Evolutionary conservation across 2,329 filamentous ascomycete genomes (phyloP), one percentile per base, ranked within the genome.

Genomic region (Colletotrichum sp.): DNA sequence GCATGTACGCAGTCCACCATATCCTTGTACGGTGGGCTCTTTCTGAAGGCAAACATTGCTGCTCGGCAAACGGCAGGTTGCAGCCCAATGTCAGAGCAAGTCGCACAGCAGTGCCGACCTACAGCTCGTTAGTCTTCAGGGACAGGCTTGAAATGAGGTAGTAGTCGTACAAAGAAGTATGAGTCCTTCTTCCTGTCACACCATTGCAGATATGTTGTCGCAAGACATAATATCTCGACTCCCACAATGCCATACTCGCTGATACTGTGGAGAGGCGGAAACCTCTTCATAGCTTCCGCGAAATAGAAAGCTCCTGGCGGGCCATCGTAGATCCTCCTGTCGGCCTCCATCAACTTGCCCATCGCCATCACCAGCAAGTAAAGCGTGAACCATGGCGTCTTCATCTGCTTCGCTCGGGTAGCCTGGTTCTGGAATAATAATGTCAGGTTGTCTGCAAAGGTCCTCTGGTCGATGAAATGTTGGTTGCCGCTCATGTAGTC

Each of bases 1-100:
- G 68, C 78, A 82, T 82, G 30, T 81, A 82, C 3, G 76, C 78
- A 8, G 81, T 82, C 81, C 81, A 82, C 81, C 81, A 82, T 6
- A 82, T 79, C 26, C 81, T 74, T 9, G 75, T 79, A 1, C 79
- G 66, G 16, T 82, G 81, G 4, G 78, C 78, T 18, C 78, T 78
- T 68, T 81, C 79, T 13, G 81, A 82, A 2, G 78, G 78, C 2
- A 82, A 58, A 6, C 80, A 80, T 18, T 79, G 72, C 48, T 82
- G 80, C 57, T 82, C 80, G 2, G 77, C 67, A 7, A 76, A 74
- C 4, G 80, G 80, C 16, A 80, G 68, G 7, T 80, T 79, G 21
- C 79, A 82, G 6, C 80, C 81, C 18, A 82, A 60, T 2, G 81
- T 80, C 15, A 82, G 71, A 2, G 81, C 80, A 21, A 81, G 72